A percentile compares a stretch with the other conserved stretches of the same genome.
phyloP scores from a whole-genome alignment of 495 filamentous ascomycete genomes.

The Cercophora sp. region DNA sequence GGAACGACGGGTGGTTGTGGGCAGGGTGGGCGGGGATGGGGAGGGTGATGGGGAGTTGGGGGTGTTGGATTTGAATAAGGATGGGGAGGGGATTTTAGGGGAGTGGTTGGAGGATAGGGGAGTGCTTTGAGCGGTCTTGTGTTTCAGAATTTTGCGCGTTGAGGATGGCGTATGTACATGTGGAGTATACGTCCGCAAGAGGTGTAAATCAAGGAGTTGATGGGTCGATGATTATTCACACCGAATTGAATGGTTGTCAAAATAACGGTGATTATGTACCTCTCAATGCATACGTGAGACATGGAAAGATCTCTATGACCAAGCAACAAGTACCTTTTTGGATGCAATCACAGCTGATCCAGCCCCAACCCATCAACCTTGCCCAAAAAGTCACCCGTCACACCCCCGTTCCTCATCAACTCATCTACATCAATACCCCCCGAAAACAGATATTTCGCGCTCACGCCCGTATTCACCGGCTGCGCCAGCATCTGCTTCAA shows the following conservation, averaged over 20 bases:
- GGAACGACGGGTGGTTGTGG: constrained; percentile 14
- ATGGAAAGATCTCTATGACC: not conserved
- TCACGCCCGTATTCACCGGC: constrained; percentile 86
- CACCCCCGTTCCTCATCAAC: constrained; percentile 57
- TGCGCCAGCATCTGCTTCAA: constrained; percentile 63
- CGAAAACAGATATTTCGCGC: constrained; percentile 72
- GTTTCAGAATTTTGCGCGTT: no score
- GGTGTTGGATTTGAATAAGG: constrained; percentile 11
- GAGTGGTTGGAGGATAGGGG: constrained; percentile 29
- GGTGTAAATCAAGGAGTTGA: no score
- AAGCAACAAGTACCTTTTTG: not conserved
- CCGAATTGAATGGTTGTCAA: no score
- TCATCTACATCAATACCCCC: constrained; percentile 76
- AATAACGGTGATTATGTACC: no score
- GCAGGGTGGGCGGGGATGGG: not conserved
- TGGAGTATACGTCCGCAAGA: no score
- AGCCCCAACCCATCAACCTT: constrained; percentile 39
- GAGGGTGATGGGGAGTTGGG: constrained; percentile 8
- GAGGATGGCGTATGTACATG: no score
- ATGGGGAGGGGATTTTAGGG: constrained; percentile 16
- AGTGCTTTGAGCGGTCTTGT: not conserved
- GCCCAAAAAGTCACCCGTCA: constrained; percentile 44
- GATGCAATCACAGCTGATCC: constrained; percentile 7
- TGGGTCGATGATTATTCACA: not conserved
- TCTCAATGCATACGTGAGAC: not conserved